Conservation (phyloP, 1,139 yeast species). For the Nadsonia commutata region DNA sequence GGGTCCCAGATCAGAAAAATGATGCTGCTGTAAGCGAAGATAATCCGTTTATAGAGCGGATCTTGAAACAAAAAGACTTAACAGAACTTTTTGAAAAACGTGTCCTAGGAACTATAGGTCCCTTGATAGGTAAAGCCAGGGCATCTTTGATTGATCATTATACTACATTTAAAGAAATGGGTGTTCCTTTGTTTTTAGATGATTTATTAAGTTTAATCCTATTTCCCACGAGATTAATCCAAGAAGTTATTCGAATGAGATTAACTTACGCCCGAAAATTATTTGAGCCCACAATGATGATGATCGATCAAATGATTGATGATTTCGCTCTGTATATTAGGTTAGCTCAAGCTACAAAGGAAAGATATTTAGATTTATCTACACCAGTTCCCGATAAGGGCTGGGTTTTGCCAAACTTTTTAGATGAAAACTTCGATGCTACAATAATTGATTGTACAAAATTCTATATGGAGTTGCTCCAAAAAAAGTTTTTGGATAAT, state of each 20-base stretch:
- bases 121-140: constrained; percentile 69
- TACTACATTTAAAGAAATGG: constrained; percentile 48
- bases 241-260: constrained; percentile 65
- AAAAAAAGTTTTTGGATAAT: constrained; percentile 65
- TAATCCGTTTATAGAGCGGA: constrained; percentile 61
- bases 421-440: constrained; percentile 57
- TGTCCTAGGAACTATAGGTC: constrained; percentile 45
- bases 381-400: constrained; percentile 46
- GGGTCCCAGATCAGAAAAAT: constrained; percentile 16
- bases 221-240: constrained; percentile 69
- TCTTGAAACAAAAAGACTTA: constrained; percentile 76
- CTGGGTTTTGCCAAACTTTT: constrained; percentile 59
- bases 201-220: constrained; percentile 51
- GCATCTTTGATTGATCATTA: constrained; percentile 52
- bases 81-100: constrained; percentile 45
- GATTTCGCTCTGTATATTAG: constrained; percentile 69
- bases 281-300: constrained; percentile 82
- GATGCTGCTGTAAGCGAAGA: constrained; percentile 11
- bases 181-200: constrained; percentile 62
- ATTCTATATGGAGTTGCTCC: constrained; percentile 55
- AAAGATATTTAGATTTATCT: constrained; percentile 49
- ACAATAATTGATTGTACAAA: constrained; percentile 62
- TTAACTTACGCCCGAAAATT: constrained; percentile 65
- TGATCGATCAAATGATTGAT: constrained; percentile 87
- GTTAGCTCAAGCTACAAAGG: constrained; percentile 63